phyloP scores from a whole-genome alignment of 2,329 filamentous ascomycete species.

The Seiridium cupressi region DNA sequence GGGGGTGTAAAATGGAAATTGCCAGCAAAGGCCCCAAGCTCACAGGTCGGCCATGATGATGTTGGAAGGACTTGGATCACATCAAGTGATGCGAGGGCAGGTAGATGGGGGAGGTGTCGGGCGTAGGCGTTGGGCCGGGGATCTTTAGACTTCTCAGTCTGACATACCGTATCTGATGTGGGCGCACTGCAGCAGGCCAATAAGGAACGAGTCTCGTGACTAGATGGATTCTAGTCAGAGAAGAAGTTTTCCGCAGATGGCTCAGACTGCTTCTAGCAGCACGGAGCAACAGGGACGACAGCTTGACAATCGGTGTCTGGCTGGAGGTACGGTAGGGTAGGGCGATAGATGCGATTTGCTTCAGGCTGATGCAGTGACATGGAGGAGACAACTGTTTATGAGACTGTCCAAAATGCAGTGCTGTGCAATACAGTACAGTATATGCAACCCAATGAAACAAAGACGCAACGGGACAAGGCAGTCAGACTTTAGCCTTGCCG shows the following conservation, averaged over 20 bases:
- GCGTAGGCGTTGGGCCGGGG: background rate
- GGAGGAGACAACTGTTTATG: too few species aligned
- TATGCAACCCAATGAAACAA: too few species aligned
- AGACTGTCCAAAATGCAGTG: too few species aligned
- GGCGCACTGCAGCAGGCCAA: slow-evolving; percentile 8
- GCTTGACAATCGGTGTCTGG: background rate
- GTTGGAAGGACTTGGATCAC: background rate
- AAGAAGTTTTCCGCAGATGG: background rate
- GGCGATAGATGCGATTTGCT: too few species aligned
- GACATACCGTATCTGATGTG: slow-evolving; percentile 9
- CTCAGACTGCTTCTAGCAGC: background rate
- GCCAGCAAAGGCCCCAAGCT: background rate
- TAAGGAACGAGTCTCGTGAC: background rate
- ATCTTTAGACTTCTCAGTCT: background rate
- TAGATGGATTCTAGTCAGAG: background rate
- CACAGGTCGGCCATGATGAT: background rate
- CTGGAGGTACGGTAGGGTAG: background rate
- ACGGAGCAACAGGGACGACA: background rate
- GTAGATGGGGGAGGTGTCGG: background rate
- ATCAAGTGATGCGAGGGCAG: background rate
- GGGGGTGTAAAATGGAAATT: background rate
- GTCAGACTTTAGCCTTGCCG: too few species aligned
- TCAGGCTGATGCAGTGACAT: too few species aligned
- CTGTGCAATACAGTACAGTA: too few species aligned
- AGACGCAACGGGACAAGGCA: too few species aligned